Conservation (phyloP, 805 yeast genomes). For the Yarrowia sp. region DNA sequence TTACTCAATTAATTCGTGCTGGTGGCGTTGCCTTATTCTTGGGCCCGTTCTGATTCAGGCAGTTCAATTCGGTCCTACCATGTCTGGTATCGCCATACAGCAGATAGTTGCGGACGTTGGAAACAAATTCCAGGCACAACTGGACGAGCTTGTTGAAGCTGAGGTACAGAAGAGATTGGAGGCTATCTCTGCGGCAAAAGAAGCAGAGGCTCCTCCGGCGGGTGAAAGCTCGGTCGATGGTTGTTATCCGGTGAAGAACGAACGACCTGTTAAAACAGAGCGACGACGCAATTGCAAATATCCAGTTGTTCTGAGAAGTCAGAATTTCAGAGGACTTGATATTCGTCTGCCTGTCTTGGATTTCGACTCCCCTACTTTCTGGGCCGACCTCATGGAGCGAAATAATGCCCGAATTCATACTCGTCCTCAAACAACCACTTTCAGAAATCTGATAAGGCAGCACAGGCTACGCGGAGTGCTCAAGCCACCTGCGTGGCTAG, state of each 20-base stretch:
- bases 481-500: background rate
- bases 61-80: too few relatives aligned
- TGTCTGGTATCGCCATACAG: too few relatives aligned
- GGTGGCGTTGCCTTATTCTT: too few relatives aligned
- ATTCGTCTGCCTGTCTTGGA: background rate
- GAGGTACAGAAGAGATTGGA: too few relatives aligned
- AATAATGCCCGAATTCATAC: background rate
- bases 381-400: background rate
- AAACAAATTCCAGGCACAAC: too few relatives aligned
- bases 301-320: background rate
- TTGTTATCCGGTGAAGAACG: background rate
- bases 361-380: background rate
- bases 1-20: too few relatives aligned
- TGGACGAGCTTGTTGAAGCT: too few relatives aligned
- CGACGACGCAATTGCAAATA: background rate
- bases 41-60: too few relatives aligned
- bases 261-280: background rate
- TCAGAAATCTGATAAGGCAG: background rate
- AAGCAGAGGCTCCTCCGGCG: background rate
- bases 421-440: background rate
- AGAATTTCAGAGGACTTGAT: background rate
- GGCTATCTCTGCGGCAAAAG: too few relatives aligned
- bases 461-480: background rate
- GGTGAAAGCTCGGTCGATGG: too few relatives aligned
- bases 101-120: too few relatives aligned